phyloP scores from a whole-genome alignment of 1,284 basidiomycete species.

The Volvariella volvacea region DNA sequence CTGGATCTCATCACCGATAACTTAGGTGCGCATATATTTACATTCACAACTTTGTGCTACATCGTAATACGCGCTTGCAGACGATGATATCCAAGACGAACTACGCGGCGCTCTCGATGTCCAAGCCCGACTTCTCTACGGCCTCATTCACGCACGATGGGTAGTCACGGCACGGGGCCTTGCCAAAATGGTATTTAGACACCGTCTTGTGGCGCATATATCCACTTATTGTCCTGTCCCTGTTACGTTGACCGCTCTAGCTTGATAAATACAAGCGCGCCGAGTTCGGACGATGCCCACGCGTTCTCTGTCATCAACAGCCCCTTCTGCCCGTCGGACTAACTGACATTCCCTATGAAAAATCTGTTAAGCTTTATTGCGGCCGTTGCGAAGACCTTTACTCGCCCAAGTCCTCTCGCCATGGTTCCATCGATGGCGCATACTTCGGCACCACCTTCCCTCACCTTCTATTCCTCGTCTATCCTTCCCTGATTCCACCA shows the following conservation, averaged over 20 bases:
- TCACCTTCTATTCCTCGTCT: slow-evolving; percentile 92
- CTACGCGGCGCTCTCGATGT: slow-evolving; percentile 80
- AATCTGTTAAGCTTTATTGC: slow-evolving; percentile 95
- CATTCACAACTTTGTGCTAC: too few relatives aligned
- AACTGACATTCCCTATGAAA: slow-evolving; percentile 91
- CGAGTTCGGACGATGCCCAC: slow-evolving; percentile 93
- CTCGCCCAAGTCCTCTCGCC: slow-evolving; percentile 89
- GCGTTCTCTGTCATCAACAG: slow-evolving; percentile 88
- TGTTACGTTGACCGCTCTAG: slow-evolving; percentile 31
- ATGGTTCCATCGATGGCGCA: slow-evolving; percentile 93
- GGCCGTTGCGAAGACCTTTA: slow-evolving; percentile 96
- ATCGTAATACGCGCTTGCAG: slow-evolving; percentile 24
- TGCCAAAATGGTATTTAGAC: slow-evolving; percentile 81
- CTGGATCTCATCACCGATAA: slow-evolving; percentile 95
- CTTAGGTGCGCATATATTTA: slow-evolving; percentile 50
- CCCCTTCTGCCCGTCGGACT: slow-evolving; percentile 93
- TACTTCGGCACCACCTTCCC: slow-evolving; percentile 97
- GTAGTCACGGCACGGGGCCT: slow-evolving; percentile 92
- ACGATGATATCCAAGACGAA: slow-evolving; percentile 78
- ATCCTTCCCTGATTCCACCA: slow-evolving; percentile 82
- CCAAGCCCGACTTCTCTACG: slow-evolving; percentile 87
- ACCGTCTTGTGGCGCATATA: not conserved
- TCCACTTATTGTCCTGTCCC: not conserved
- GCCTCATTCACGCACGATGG: slow-evolving; percentile 95
- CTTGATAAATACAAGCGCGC: slow-evolving; percentile 96